Conservation (phyloP, 2,329 filamentous ascomycete species). For the Macrophomina phaseolina region DNA sequence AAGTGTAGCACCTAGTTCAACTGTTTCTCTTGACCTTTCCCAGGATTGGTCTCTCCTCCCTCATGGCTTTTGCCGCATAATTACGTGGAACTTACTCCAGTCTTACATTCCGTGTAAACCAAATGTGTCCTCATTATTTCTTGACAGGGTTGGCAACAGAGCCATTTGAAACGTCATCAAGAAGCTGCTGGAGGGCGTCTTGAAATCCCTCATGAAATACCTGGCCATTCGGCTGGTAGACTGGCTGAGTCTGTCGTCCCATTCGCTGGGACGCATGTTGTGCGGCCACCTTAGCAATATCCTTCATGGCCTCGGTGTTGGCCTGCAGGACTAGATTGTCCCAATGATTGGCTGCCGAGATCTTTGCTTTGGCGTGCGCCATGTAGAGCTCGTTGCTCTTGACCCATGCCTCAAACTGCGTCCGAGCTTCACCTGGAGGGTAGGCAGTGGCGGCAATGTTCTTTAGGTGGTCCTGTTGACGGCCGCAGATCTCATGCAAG, state of each 20-base stretch:
- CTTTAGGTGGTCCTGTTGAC: conserved; percentile 1
- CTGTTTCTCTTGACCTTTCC: too few relatives aligned
- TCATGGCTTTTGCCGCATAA: too few relatives aligned
- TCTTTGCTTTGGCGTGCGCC: not conserved
- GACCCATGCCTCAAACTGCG: conserved; percentile 5
- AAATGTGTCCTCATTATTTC: too few relatives aligned
- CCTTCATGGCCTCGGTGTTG: not conserved
- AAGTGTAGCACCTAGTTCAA: too few relatives aligned
- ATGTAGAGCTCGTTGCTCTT: conserved; percentile 7
- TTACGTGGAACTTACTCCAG: not conserved
- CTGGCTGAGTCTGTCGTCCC: not conserved
- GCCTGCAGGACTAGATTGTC: not conserved
- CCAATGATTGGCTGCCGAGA: not conserved
- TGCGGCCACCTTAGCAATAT: not conserved
- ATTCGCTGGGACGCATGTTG: not conserved
- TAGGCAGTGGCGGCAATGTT: not conserved
- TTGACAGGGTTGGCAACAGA: not conserved
- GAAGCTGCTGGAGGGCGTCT: not conserved
- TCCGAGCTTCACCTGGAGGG: not conserved
- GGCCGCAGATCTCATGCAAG: not conserved
- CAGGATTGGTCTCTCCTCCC: too few relatives aligned
- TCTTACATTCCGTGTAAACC: not conserved
- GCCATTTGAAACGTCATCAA: not conserved
- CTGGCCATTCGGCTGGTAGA: not conserved
- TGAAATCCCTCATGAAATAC: not conserved